Conservation (phyloP, 1,284 basidiomycete genomes). For the Marasmius tenuissimus region DNA sequence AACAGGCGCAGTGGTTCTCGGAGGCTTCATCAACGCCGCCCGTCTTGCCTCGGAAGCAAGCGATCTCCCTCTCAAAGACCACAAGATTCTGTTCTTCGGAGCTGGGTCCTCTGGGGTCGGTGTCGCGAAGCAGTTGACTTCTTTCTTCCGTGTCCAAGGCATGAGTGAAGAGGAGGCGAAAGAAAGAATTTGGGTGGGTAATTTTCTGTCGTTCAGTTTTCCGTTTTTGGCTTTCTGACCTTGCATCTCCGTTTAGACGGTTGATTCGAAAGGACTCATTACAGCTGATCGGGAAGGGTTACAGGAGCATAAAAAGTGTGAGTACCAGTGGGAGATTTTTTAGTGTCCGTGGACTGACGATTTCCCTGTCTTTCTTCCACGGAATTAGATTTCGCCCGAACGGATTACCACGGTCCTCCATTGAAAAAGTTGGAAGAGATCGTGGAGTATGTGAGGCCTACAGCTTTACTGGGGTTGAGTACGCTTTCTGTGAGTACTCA, state of each 20-base stretch:
- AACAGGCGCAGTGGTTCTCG: slow-evolving; percentile 73
- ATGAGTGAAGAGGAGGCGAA: slow-evolving; percentile 67
- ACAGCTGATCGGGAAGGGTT: slow-evolving; percentile 64
- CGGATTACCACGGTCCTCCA: slow-evolving; percentile 64
- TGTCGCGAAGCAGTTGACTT: slow-evolving; percentile 76
- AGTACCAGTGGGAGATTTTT: slow-evolving; percentile 13
- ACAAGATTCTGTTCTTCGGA: slow-evolving; percentile 80
- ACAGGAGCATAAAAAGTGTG: slow-evolving; percentile 74
- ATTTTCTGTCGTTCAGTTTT: not conserved
- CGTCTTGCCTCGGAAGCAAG: slow-evolving; percentile 62
- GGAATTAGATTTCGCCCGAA: slow-evolving; percentile 64
- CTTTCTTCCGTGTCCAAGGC: slow-evolving; percentile 71
- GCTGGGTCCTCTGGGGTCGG: slow-evolving; percentile 80
- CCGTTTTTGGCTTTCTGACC: slow-evolving; percentile 14
- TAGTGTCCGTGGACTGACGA: not conserved
- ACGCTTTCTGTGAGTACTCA: slow-evolving; percentile 47
- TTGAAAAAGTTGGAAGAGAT: slow-evolving; percentile 68
- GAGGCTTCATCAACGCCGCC: slow-evolving; percentile 80
- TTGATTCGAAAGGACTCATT: slow-evolving; percentile 79
- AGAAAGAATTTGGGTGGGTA: slow-evolving; percentile 66
- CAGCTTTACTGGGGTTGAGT: slow-evolving; percentile 79
- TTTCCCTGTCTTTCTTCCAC: not conserved
- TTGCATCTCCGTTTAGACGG: slow-evolving; percentile 36
- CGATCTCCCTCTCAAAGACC: slow-evolving; percentile 63
- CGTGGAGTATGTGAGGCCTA: slow-evolving; percentile 78